Evolutionary conservation across 2,329 filamentous ascomycete genomes (phyloP), one percentile per base, ranked within the genome.

Genomic region (Aspergillus novoparasiticus): DNA sequence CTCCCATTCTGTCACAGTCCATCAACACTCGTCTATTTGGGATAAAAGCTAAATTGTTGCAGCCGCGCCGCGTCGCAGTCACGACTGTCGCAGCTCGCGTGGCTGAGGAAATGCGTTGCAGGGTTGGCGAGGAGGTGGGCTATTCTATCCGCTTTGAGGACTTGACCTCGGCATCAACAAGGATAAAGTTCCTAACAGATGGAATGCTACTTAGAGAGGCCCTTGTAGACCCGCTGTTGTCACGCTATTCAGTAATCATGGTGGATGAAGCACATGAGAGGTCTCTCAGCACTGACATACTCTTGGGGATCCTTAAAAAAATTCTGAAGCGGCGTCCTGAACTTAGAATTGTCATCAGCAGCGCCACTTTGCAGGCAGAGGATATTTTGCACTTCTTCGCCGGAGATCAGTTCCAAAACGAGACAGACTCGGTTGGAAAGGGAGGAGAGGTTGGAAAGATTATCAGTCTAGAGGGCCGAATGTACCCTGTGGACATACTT

Each of bases 231-330:
- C 95, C 95, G 14, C 80, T 98, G 4, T 80, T 99, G 41, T 95
- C 92, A 23, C 87, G 93, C 12, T 99, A 99, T 76, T 96, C 93
- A 0, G 90, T 97, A 51, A 92, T 99, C 71, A 97, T 99, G 93
- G 91, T 99, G 9, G 95, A 99, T 74, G 94, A 98, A 79, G 95
- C 94, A 8, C 95, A 99, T 75, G 94, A 98, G 78, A 86, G 95
- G 59, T 97, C 93, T 56, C 86, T 98, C 63, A 96, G 92, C 76
- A 96, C 94, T 0, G 95, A 99, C 73, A 87, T 99, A 14, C 83
- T 98, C 9, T 85, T 99, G 4, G 94, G 95, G 0, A 82, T 98
- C 16, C 79, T 99, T 45, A 97, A 96, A 76, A 98, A 98, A 77
- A 94, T 99, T 57, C 82, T 88, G 60, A 92, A 87, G 76, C 90